Conservation (phyloP, 495 filamentous ascomycete species). For the Poronia punctata region DNA sequence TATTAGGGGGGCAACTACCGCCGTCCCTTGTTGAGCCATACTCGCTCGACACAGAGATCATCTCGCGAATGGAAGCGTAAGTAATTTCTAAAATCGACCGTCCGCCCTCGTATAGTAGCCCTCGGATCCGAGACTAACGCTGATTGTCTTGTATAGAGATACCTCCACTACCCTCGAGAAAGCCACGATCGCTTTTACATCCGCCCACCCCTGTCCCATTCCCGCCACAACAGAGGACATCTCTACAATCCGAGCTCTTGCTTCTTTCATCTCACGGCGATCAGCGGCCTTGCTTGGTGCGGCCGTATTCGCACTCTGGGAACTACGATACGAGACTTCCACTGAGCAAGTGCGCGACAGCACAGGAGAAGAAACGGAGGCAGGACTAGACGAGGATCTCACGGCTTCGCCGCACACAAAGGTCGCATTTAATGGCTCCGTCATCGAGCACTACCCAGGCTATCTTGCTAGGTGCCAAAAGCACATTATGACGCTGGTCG, state of each 20-base stretch:
- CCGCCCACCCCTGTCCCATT: slow-evolving; percentile 38
- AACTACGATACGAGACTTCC: slow-evolving; percentile 33
- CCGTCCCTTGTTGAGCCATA: slow-evolving; percentile 46
- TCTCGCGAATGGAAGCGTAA: slow-evolving; percentile 55
- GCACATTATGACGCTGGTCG: slow-evolving; percentile 44
- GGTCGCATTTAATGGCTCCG: slow-evolving; percentile 58
- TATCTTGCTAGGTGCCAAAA: slow-evolving; percentile 45
- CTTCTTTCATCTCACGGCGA: slow-evolving; percentile 50
- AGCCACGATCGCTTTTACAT: slow-evolving; percentile 27
- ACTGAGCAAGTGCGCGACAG: slow-evolving; percentile 14
- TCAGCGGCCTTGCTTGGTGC: slow-evolving; percentile 58
- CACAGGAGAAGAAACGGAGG: slow-evolving; percentile 11
- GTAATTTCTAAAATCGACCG: slow-evolving; percentile 10
- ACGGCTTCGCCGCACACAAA: slow-evolving; percentile 27
- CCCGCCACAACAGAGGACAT: slow-evolving; percentile 44
- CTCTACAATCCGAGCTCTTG: slow-evolving; percentile 43
- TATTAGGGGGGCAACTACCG: slow-evolving; percentile 53
- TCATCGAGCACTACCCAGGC: slow-evolving; percentile 57
- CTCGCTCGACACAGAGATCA: slow-evolving; percentile 52
- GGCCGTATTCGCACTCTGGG: slow-evolving; percentile 55
- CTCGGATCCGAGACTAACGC: slow-evolving; percentile 11
- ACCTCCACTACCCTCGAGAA: slow-evolving; percentile 24
- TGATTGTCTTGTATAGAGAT: slow-evolving; percentile 21
- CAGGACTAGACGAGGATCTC: slow-evolving; percentile 14
- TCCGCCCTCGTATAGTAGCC: not conserved